Evolutionary conservation across 352 stramenopile genomes (phyloP).

Genomic region (Globisporangium nunn): DNA sequence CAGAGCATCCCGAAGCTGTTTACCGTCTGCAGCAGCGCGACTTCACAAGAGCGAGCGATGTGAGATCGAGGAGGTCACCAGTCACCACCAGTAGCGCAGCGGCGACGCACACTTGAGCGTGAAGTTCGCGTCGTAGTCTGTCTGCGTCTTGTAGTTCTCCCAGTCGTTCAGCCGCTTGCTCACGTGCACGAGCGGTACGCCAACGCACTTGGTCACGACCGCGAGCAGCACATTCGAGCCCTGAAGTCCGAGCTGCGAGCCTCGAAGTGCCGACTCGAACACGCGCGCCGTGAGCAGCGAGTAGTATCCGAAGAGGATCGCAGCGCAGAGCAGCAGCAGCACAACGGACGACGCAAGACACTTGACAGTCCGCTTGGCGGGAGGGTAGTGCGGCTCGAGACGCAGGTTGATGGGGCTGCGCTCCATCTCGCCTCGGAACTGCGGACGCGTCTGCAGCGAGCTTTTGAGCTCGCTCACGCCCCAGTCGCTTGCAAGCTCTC

Average conservation of each 20-base stretch:
- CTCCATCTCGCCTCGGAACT: conserved; percentile 47
- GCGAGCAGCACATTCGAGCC: conserved; percentile 30
- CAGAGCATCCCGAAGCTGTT: conserved; percentile 56
- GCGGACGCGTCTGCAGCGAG: conserved; percentile 22
- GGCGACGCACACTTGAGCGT: conserved; percentile 63
- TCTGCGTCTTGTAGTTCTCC: conserved; percentile 70
- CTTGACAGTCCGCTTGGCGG: conserved; percentile 22
- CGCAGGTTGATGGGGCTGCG: conserved; percentile 49
- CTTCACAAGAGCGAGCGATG: conserved; percentile 9
- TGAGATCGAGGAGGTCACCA: background rate
- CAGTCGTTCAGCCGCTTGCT: conserved; percentile 42
- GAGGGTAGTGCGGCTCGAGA: conserved; percentile 39
- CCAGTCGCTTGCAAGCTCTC: conserved; percentile 35
- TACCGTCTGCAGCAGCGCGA: conserved; percentile 47
- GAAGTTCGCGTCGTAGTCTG: conserved; percentile 58
- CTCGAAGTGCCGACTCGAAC: conserved; percentile 17
- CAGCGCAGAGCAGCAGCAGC: conserved; percentile 17
- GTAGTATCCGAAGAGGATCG: conserved; percentile 23
- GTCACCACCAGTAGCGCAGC: background rate
- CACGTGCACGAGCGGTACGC: conserved; percentile 17
- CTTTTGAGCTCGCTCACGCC: conserved; percentile 28
- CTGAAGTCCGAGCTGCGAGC: conserved; percentile 15
- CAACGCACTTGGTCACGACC: conserved; percentile 29
- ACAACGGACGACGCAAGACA: conserved; percentile 18
- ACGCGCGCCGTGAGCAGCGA: conserved; percentile 26